These are phyloP conservation scores for Cyclocybe aegerita DNA, from an alignment of 768 basidiomycete species.

Conservation along the genomic window DNA sequence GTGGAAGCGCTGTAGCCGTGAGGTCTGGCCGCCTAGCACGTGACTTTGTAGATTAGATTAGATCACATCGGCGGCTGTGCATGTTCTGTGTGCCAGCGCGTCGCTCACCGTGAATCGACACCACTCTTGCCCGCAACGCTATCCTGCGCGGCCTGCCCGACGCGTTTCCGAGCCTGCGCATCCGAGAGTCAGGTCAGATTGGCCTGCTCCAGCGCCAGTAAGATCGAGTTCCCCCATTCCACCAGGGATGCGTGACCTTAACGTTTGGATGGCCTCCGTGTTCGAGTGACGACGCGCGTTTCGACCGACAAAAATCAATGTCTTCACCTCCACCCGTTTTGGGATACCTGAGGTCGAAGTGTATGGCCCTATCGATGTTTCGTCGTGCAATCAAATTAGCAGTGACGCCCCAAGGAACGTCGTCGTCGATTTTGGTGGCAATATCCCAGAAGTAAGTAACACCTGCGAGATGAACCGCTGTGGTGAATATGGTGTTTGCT, in stretches of 20 bases:
- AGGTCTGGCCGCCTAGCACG: too few relatives aligned
- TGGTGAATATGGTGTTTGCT: constrained; percentile 47
- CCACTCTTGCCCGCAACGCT: too few relatives aligned
- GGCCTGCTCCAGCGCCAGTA: too few relatives aligned
- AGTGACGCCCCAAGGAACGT: constrained; percentile 65
- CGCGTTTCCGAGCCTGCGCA: too few relatives aligned
- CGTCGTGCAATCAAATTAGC: constrained; percentile 56
- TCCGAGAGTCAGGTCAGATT: too few relatives aligned
- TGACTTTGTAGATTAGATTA: too few relatives aligned
- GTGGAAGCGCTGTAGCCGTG: too few relatives aligned
- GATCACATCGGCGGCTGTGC: too few relatives aligned
- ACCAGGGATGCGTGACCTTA: constrained; percentile 57
- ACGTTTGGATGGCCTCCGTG: constrained; percentile 38
- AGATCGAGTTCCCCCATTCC: constrained; percentile 42
- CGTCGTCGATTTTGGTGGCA: constrained; percentile 42
- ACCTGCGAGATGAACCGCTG: constrained; percentile 54
- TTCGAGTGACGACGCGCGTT: constrained; percentile 35
- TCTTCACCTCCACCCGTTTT: constrained; percentile 69
- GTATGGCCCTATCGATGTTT: constrained; percentile 41
- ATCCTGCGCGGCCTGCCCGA: too few relatives aligned
- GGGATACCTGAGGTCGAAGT: constrained; percentile 48
- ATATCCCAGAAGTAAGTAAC: constrained; percentile 67
- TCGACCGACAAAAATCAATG: constrained; percentile 55
- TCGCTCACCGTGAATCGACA: too few relatives aligned
- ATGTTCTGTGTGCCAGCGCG: too few relatives aligned